Evolutionary conservation across 2,329 filamentous ascomycete species (phyloP).

Genomic region (Seiridium cupressi): DNA sequence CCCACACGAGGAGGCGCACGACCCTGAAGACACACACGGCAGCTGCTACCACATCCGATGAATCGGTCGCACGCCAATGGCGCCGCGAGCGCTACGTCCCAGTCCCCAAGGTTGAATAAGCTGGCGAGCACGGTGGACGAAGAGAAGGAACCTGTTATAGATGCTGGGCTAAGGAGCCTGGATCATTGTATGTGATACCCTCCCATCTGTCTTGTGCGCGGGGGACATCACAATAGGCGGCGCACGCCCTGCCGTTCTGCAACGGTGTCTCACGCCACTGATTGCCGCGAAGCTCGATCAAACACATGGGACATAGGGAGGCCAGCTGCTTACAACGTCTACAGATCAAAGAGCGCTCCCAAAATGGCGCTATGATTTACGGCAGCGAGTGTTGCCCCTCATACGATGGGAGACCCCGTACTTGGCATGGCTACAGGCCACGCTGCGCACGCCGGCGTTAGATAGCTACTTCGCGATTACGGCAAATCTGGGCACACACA

Average conservation of each 20-base stretch:
- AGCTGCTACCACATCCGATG: slow-evolving; percentile 20
- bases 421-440: slow-evolving; percentile 81
- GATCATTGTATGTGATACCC: slow-evolving; percentile 64
- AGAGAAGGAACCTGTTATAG: slow-evolving; percentile 37
- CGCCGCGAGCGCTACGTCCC: slow-evolving; percentile 18
- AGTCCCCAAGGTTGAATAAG: slow-evolving; percentile 6
- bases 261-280: neutral
- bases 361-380: slow-evolving; percentile 81
- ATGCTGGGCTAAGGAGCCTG: slow-evolving; percentile 77
- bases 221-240: neutral
- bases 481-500: slow-evolving; percentile 94
- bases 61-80: slow-evolving; percentile 30
- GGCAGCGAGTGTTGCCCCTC: slow-evolving; percentile 79
- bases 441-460: slow-evolving; percentile 75
- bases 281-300: neutral
- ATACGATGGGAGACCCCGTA: slow-evolving; percentile 95
- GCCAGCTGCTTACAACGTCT: neutral
- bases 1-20: neutral
- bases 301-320: neutral
- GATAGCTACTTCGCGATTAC: slow-evolving; percentile 97
- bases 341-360: slow-evolving; percentile 81
- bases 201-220: too few species aligned
- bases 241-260: neutral
- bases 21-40: slow-evolving; percentile 13
- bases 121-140: slow-evolving; percentile 41